A percentile compares a stretch with the other conserved stretches of the same genome.
phyloP scores from a whole-genome alignment of 257 asterid species.

The Scutellaria galericulata region DNA sequence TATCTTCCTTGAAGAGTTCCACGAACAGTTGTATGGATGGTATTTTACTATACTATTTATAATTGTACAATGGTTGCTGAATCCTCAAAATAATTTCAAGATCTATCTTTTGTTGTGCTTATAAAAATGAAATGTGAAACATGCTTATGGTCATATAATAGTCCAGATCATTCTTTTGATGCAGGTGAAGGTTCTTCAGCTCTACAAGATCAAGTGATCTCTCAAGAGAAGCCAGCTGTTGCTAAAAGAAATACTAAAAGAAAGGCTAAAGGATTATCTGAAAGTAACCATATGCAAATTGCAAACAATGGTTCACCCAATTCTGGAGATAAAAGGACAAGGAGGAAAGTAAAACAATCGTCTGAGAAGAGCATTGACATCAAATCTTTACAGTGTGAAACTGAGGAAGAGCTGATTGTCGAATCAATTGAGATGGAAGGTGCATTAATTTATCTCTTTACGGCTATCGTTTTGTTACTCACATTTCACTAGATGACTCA shows the following conservation, averaged over 20 bases:
- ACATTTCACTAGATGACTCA: conserved; percentile 5
- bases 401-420: conserved; percentile 48
- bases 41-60: conserved; percentile 32
- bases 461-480: not conserved
- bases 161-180: conserved; percentile 27
- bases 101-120: not conserved
- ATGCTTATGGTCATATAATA: conserved; percentile 12
- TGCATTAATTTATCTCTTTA: conserved; percentile 35
- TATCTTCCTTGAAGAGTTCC: conserved; percentile 57
- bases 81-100: conserved; percentile 1
- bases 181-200: conserved; percentile 44
- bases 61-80: conserved; percentile 3
- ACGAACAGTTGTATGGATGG: conserved; percentile 53
- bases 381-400: conserved; percentile 28
- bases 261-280: conserved; percentile 43
- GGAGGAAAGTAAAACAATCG: conserved; percentile 44
- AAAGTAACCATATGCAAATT: conserved; percentile 31
- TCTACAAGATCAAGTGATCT: conserved; percentile 34
- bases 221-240: conserved; percentile 39
- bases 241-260: conserved; percentile 40
- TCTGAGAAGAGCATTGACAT: conserved; percentile 34
- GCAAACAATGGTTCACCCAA: conserved; percentile 29
- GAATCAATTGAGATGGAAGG: conserved; percentile 56
- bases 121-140: not conserved
- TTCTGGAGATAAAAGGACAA: conserved; percentile 47